Base-by-base conservation (phyloP, 202 grass and related monocot genomes). In the Hordeum pubiflorum region DNA sequence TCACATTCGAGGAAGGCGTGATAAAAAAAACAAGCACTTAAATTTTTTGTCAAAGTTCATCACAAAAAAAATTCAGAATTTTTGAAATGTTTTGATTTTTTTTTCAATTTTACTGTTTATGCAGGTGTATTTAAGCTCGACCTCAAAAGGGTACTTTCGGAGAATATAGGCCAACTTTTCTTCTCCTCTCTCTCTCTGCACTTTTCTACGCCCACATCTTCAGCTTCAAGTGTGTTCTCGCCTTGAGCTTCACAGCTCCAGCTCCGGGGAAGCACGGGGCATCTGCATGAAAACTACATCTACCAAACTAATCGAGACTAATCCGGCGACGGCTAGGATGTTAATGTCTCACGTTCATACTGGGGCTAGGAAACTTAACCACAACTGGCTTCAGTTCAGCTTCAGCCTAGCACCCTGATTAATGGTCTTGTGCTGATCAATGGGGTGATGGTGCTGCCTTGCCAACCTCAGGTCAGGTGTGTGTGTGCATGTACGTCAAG, bases 271-370 rank as follows among this genome's bases (percentile, higher is more conserved):
- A 82, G 57, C 68, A 74, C 1, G 22, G 29, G 5, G 76, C 76
- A 80, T 85, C 44, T 72, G 75, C 39, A 17, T 8, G 83, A 79
- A 48, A 72, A 27, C 37, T 63, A 79, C 83, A 2, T 21, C 48
- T 21, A 44, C 38, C 84, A 5, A 54, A 54, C 69, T 1, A 8
- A 7, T 66, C 5, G 48, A 52, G 48, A 52, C 48, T 52, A 18
- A 17, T 52, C 46, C 5, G 44, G 4, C 44, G 29, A 31, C 14
- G 41, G 43, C 32, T 43, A 39, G 61, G 69, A 36, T 32, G 67
- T 7, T 57, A 40, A 48, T 55, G 23, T 55, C 4, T 31, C 56
- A 48, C 14, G 44, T 48, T 6, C 44, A 48, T 6, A 48, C 13
- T 0, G 33, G 33, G 5, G 4, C 3, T 9, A 39, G 33, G 52